Base-by-base conservation (phyloP, 2,329 filamentous ascomycete species). In the Epichloe elymi region DNA sequence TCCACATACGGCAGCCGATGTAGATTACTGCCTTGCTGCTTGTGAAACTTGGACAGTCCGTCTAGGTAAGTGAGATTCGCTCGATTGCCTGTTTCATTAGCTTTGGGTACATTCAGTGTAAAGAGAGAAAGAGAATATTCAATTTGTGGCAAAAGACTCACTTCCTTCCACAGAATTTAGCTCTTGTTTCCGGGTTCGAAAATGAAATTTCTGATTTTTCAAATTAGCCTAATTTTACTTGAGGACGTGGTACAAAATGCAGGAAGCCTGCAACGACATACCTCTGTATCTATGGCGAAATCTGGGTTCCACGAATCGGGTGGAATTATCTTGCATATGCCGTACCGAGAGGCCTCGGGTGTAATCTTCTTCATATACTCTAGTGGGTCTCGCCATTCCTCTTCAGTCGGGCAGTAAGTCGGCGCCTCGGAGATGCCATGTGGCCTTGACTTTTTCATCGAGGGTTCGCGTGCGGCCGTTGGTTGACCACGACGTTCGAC, bases 151-250 rank as follows among this genome's bases (percentile, higher is more conserved):
- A n/a, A 39, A 39, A 35, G 11, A 46, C 82, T 69, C 79, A 94
- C 89, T 93, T 76, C 93, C 93, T 85, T 98, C 93, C 46, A 97
- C 88, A 15, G 90, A 95, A 68, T 98, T 98, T 55, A 98, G 75
- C 68, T 97, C 91, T 67, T 98, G 93, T 65, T 94, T 89, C 64
- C 93, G 82, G 14, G 93, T 98, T 57, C 89, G 83, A 65, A 98
- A 98, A 67, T 98, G 93, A 63, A 98, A 98, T 68, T 83, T 87
- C 90, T 96, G 48, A 20, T 53, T 15, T 19, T 41, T 23, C 19
- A 19, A 30, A 49, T 53, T 37, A 53, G 50, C 26, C 26, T 11
- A 10, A 39, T 6, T 6, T 6, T 36, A 23, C 19, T n/a, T 42
- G 3, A 17, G 23, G 35, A 33, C 19, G 42, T 47, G 40, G 15